These are phyloP conservation scores for Xylariaceae sp. DNA, from an alignment of 2,329 filamentous ascomycete genomes.

Conservation along the genomic window DNA sequence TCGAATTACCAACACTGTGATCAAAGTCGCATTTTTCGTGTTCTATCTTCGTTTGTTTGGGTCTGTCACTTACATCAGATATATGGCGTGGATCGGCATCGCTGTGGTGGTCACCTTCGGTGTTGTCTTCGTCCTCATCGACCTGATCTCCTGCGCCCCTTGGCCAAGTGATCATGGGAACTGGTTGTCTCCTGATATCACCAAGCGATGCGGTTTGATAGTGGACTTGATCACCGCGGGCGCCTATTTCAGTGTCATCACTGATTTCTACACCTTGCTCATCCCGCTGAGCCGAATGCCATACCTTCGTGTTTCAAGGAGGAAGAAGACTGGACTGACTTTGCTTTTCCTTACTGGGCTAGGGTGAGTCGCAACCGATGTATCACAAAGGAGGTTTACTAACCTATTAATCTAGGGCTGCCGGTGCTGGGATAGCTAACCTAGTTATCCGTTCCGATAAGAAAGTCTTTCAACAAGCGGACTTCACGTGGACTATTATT, in stretches of 20 bases:
- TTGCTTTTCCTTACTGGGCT: slow-evolving; percentile 10
- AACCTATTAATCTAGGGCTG: slow-evolving; percentile 4
- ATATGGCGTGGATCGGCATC: no score
- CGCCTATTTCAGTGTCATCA: slow-evolving; percentile 8
- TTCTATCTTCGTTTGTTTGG: no score
- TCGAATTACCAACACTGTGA: no score
- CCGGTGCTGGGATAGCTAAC: slow-evolving; percentile 7
- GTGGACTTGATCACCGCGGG: slow-evolving; percentile 7
- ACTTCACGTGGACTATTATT: slow-evolving; percentile 10
- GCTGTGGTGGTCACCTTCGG: no score
- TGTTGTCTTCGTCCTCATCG: no score
- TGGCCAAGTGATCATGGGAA: no score
- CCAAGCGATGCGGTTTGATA: not conserved
- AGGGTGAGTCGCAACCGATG: slow-evolving; percentile 5
- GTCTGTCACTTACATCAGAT: no score
- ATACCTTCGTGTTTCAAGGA: slow-evolving; percentile 7
- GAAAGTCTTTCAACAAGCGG: slow-evolving; percentile 8
- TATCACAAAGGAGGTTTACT: not conserved
- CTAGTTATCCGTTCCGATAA: slow-evolving; percentile 8
- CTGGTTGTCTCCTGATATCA: not conserved
- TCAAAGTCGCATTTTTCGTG: no score
- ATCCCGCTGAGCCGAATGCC: slow-evolving; percentile 11
- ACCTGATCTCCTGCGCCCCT: no score
- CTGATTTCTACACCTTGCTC: slow-evolving; percentile 12
- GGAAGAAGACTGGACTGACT: slow-evolving; percentile 10